Conservation (phyloP, 1,284 basidiomycete species). For the Pseudozyma flocculosa region DNA sequence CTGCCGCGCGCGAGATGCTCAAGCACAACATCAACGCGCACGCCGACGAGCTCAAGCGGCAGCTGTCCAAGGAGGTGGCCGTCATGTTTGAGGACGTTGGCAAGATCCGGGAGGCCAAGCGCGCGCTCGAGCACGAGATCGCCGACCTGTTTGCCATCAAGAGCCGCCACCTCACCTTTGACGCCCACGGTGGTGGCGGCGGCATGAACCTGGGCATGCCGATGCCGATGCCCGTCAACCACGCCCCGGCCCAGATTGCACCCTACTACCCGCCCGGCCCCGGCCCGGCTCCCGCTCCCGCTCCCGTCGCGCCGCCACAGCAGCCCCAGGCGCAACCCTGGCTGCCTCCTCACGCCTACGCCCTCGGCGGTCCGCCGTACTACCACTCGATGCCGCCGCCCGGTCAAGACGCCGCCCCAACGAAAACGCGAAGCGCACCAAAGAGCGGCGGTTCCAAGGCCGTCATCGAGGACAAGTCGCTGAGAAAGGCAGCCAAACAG, state of each 20-base stretch:
- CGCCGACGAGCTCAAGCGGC: slow-evolving; percentile 44
- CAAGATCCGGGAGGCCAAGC: slow-evolving; percentile 47
- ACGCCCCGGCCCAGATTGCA: neutral
- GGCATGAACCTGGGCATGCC: neutral
- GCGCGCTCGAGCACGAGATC: slow-evolving; percentile 44
- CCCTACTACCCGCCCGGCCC: neutral
- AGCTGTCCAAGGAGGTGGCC: slow-evolving; percentile 35
- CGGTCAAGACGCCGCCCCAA: neutral
- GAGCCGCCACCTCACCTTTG: slow-evolving; percentile 17
- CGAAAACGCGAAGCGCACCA: too few relatives aligned
- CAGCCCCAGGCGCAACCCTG: slow-evolving; percentile 3
- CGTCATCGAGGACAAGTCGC: slow-evolving; percentile 10
- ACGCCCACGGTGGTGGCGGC: neutral
- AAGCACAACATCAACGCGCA: slow-evolving; percentile 38
- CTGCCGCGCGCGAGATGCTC: slow-evolving; percentile 43
- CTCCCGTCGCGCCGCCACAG: neutral
- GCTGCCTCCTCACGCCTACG: slow-evolving; percentile 2
- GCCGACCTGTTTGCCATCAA: slow-evolving; percentile 49
- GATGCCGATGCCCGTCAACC: slow-evolving; percentile 4
- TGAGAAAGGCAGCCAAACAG: slow-evolving; percentile 24
- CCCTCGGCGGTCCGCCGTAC: slow-evolving; percentile 9
- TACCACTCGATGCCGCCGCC: slow-evolving; percentile 7
- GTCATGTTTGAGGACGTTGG: slow-evolving; percentile 53
- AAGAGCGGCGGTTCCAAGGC: too few relatives aligned
- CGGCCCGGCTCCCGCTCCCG: neutral